Base-by-base conservation (phyloP, 345 rosid species). In the Balakata baccata region DNA sequence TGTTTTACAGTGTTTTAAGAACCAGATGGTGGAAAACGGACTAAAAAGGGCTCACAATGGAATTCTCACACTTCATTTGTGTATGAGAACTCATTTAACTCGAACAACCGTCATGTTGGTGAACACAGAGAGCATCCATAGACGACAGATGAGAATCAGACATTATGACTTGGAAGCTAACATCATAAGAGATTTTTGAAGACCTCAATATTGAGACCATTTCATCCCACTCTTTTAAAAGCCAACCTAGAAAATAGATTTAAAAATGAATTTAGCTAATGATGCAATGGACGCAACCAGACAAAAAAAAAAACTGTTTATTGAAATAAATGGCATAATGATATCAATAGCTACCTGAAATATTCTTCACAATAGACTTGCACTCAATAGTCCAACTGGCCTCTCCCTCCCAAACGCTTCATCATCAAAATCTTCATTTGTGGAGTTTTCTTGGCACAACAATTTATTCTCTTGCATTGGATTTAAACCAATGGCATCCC, bases 401-500 rank as follows among this genome's bases (percentile, higher is more conserved):
- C 82, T 81, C 46, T 87, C 90, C 75, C 79, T 80, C 66, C 78
- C 85, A 77, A 86, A 92, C 46, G 87, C 73, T 76, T 84, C 94
- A 65, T 92, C 92, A 47, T 88, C 97, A 84, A 95, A 92, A 78
- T 91, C 98, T 71, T 89, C 94, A 83, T 86, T 89, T 37, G 86
- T 89, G 67, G 98, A 91, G 86, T 92, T 89, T 84, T 92, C 96
- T 80, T 86, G 97, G 80, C 97, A 89, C 54, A 86, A 57, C 77
- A 95, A 83, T 60, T 86, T 87, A 77, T 81, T 86, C 68, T 88
- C 96, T 62, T 69, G 87, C 50, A 51, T 77, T 2, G 85, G 85
- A 78, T 90, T 82, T 45, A 85, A 74, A 76, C 77, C 82, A 52
- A 79, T 81, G 66, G 81, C 74, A 60, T 88, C 93, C 97, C 95